Base-by-base conservation (phyloP, 805 yeast genomes). In the Kodamaea laetipori region DNA sequence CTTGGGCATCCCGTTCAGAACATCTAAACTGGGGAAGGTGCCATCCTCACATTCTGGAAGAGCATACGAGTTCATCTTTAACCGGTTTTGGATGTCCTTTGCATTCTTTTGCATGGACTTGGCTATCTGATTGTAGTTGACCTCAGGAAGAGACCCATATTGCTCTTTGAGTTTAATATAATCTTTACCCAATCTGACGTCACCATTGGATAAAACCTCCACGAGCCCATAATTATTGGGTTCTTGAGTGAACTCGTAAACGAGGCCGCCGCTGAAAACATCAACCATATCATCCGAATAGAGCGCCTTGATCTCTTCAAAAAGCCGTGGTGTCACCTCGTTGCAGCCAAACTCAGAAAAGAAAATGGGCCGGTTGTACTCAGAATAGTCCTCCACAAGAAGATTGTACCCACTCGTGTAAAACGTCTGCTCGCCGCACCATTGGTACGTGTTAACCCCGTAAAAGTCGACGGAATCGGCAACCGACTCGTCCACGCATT, bases 281-380 rank as follows among this genome's bases (percentile, higher is more conserved):
- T 74, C 74, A 18, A 81, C 69, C 97, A 90, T 90, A 33, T 78
- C 78, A 7, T 67, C 60, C 0, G 95, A 83, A 56, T 80, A 88
- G 16, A 90, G 68, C 2, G 87, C 71, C 13, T 70, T 72, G 18
- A 89, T 78, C 59, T 90, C 97, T 33, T 83, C 87, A 63, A 90
- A 90, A 4, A 64, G 53, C 48, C 97, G 76, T 2, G 97, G 97
- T 18, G 70, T 64, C 2, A 90, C 84, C 47, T 80, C 82, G 57
- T 90, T 90, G 64, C 97, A 90, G 4, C 97, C 97, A 66, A 63
- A 89, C 69, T 92, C 98, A 1, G 97, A 88, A 41, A 92, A 78
- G 61, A 92, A 86, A 0, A 92, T 77, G 0, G 98, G 98, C 44
- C 81, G 78, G 2, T 85, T 61, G 58, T 77, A 88, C 26, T 77